A percentile compares a stretch with the other conserved stretches of the same genome.
These are phyloP conservation scores for Trichoderma polysporum DNA, from an alignment of 2,329 filamentous ascomycete species.

Conservation along the genomic window DNA sequence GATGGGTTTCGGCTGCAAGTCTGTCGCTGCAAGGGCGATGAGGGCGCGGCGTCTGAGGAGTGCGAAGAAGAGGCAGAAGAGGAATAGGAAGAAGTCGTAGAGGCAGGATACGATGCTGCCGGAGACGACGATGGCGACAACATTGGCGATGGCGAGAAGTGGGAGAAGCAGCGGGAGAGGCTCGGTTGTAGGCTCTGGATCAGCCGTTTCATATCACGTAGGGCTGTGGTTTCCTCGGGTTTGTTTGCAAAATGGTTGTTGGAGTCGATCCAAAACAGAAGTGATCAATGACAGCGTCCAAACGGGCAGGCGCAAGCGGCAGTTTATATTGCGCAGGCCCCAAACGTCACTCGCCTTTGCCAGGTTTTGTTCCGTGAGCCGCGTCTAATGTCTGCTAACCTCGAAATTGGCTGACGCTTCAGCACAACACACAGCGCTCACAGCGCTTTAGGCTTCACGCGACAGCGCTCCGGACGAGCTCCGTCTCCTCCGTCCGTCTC, in stretches of 20 bases:
- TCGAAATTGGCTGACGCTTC: conserved; percentile 12
- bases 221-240: background rate
- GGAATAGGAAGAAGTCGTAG: conserved; percentile 11
- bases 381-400: background rate
- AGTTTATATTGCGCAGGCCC: conserved; percentile 16
- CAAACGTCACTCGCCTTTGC: background rate
- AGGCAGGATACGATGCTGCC: conserved; percentile 10
- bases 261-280: background rate
- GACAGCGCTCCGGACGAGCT: background rate
- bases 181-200: conserved; percentile 16
- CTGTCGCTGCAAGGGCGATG: background rate
- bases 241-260: background rate
- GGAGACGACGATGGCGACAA: conserved; percentile 12
- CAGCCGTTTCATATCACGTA: conserved; percentile 20
- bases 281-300: background rate
- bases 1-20: background rate
- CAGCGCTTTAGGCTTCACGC: background rate
- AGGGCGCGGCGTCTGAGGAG: background rate
- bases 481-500: background rate
- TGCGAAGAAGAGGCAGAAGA: conserved; percentile 9
- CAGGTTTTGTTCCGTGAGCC: conserved; percentile 5
- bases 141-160: background rate
- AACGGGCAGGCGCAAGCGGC: conserved; percentile 9
- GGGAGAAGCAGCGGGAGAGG: conserved; percentile 3
- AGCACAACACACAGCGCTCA: background rate